Evolutionary conservation across 2,329 filamentous ascomycete species (phyloP), one percentile per base, ranked within the genome.

Genomic region (Emmonsiellopsis sp.): DNA sequence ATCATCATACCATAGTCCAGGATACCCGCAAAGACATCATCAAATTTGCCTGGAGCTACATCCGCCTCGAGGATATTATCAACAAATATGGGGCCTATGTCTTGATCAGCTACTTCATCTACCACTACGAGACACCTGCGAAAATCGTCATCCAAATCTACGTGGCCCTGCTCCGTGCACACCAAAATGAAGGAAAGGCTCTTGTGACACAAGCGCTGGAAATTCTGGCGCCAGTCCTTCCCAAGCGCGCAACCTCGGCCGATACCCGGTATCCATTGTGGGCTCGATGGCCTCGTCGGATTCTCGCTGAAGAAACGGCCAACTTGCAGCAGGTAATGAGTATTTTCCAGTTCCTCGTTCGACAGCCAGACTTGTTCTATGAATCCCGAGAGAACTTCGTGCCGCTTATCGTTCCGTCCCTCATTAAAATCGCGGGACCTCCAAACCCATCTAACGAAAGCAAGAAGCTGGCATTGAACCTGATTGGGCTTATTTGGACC

Each of bases 81-180:
- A 98, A 97, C 76, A 98, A 98, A 70, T 93, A 97, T 68, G 93
- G 92, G 0, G 91, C 93, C 2, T 98, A 98, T 63, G 92, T 96
- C 5, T 83, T 98, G 5, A 94, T 98, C 57, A 90, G 89, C 2
- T 98, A 96, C 70, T 98, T 98, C 73, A 96, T 98, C 62, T 89
- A 89, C 0, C 87, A 94, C 59, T 98, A 95, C 65, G 94, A 98
- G 62, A 97, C 93, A 0, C 94, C 93, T 0, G 80, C 88, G 10
- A 98, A 97, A 78, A 97, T 98, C 53, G 90, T 93, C 3, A 87
- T 87, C 16, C 92, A 97, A 68, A 91, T 98, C 20, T 98, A 98
- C 66, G 85, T 93, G 59, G 90, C 90, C 2, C 78, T 98, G 13
- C 74, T 98, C 26, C 87, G 89, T 69, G 91, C 92, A 1, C 95